These are phyloP conservation scores for Endotrypanum monterogeii DNA, from an alignment of 208 protist species.

Conservation along the genomic window DNA sequence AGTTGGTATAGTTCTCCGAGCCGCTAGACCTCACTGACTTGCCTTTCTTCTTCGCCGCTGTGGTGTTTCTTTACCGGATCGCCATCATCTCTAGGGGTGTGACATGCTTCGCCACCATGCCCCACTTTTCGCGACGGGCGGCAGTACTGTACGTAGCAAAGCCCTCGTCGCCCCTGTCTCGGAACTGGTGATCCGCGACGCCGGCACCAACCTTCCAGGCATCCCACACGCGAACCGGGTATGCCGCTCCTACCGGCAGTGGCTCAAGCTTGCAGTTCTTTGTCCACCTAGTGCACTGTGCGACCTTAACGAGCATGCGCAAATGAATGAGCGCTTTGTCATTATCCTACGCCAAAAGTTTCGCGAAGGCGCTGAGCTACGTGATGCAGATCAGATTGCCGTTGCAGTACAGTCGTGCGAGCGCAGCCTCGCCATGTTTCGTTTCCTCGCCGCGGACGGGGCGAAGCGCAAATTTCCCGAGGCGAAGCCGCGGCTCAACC, in stretches of 20 bases:
- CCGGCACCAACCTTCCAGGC: conserved; percentile 74
- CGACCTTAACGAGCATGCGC: conserved; percentile 85
- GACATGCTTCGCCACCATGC: conserved; percentile 25
- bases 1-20: background rate
- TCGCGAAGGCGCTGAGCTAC: conserved; percentile 70
- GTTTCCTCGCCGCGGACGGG: conserved; percentile 75
- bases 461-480: conserved; percentile 86
- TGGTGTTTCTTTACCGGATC: too few species aligned
- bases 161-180: conserved; percentile 50
- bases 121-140: conserved; percentile 22
- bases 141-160: conserved; percentile 57
- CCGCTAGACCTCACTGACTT: background rate
- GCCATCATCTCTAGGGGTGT: background rate
- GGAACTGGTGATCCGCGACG: conserved; percentile 52
- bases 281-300: conserved; percentile 77
- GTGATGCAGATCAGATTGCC: conserved; percentile 80
- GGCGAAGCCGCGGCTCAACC: conserved; percentile 77
- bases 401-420: conserved; percentile 86
- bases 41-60: background rate
- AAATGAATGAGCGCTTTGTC: conserved; percentile 91
- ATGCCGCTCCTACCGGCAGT: conserved; percentile 79
- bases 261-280: conserved; percentile 86
- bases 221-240: conserved; percentile 83
- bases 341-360: conserved; percentile 90
- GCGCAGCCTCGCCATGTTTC: conserved; percentile 84